Conservation (phyloP, 164 flowering plant species). For the Cinnamomum micranthum region DNA sequence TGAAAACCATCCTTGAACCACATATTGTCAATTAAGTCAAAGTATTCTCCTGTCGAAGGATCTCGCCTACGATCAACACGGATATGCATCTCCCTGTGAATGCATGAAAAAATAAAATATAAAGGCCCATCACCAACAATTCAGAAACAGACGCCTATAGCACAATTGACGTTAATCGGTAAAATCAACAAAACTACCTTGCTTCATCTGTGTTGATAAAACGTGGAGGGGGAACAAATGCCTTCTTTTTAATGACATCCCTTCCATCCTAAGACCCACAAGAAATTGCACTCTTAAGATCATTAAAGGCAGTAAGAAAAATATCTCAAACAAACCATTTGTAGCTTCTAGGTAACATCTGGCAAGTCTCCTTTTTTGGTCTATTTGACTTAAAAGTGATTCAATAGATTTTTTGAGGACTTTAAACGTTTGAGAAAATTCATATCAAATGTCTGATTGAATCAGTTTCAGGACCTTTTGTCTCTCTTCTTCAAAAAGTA, state of each 20-base stretch:
- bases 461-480: no score
- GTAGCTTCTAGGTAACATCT: background rate
- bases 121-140: background rate
- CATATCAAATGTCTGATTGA: no score
- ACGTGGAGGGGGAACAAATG: conserved; percentile 88
- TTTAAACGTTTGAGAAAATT: no score
- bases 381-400: no score
- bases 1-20: conserved; percentile 82
- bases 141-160: background rate
- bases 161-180: background rate
- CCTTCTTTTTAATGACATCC: conserved; percentile 79
- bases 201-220: conserved; percentile 87
- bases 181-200: conserved; percentile 39
- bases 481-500: no score
- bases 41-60: conserved; percentile 62
- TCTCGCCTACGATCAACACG: conserved; percentile 81
- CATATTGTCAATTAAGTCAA: conserved; percentile 70
- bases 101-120: conserved; percentile 4
- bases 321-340: background rate
- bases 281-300: background rate
- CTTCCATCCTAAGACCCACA: conserved; percentile 67
- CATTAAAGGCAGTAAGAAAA: background rate
- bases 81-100: conserved; percentile 68
- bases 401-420: no score
- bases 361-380: no score